Evolutionary conservation across 1,284 basidiomycete species (phyloP).

Genomic region (Inonotus hispidus): DNA sequence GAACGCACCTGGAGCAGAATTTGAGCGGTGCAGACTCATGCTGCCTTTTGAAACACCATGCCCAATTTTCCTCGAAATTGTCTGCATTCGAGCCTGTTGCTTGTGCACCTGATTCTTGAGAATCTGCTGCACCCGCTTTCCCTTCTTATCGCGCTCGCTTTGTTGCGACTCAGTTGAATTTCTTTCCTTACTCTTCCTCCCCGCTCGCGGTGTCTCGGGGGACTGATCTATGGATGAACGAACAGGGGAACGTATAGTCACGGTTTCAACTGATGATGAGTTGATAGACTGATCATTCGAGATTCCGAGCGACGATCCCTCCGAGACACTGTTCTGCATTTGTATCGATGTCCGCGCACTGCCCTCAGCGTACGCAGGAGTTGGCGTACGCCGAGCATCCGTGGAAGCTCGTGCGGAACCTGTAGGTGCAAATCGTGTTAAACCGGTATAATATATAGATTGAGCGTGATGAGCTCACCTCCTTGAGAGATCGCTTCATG

Average conservation of each 20-base stretch:
- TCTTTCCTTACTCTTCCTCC: slow-evolving; percentile 4
- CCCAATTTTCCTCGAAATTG: slow-evolving; percentile 71
- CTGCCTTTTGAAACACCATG: slow-evolving; percentile 55
- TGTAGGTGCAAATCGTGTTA: background rate
- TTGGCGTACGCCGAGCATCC: slow-evolving; percentile 13
- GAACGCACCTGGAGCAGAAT: slow-evolving; percentile 57
- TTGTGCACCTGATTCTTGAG: slow-evolving; percentile 69
- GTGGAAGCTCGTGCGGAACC: slow-evolving; percentile 13
- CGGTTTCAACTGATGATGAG: slow-evolving; percentile 2
- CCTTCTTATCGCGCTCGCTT: slow-evolving; percentile 30
- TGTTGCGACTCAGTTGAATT: slow-evolving; percentile 16
- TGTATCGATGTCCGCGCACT: background rate
- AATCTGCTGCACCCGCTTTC: slow-evolving; percentile 69
- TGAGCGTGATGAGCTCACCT: background rate
- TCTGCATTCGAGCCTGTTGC: slow-evolving; percentile 63
- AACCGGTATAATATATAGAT: background rate
- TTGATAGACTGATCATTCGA: slow-evolving; percentile 6
- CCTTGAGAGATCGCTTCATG: slow-evolving; percentile 33
- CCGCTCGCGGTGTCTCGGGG: background rate
- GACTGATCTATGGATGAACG: slow-evolving; percentile 10
- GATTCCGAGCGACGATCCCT: background rate
- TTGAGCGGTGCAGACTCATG: slow-evolving; percentile 46
- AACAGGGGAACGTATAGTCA: slow-evolving; percentile 8
- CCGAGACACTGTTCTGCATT: background rate
- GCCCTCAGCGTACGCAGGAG: slow-evolving; percentile 5